Percentiles rank a stretch among this genome's conserved stretches.
Evolutionary conservation across 805 yeast species (phyloP).

Genomic region (Starmerella sp.): DNA sequence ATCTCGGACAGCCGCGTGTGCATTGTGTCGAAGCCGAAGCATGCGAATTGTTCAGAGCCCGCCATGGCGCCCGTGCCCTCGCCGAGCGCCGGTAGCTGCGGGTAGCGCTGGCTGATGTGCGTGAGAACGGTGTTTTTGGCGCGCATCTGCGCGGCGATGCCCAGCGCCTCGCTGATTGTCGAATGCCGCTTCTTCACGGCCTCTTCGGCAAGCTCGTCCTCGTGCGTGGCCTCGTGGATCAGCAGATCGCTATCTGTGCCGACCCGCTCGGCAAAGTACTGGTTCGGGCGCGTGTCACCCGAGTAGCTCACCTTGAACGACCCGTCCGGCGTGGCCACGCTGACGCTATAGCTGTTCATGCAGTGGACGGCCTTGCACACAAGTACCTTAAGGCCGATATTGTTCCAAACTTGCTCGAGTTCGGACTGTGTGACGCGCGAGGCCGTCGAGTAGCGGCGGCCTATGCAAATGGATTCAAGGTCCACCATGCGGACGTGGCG

Average conservation of each 20-base stretch:
- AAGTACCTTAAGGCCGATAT: neutral
- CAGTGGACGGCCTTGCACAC: constrained; percentile 81
- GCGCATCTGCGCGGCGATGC: constrained; percentile 57
- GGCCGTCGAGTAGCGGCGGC: constrained; percentile 23
- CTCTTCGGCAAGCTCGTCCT: constrained; percentile 62
- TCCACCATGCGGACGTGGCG: constrained; percentile 41
- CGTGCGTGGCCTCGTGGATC: constrained; percentile 90
- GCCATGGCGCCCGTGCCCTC: constrained; percentile 6
- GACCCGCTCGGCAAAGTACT: constrained; percentile 43
- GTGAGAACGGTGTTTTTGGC: constrained; percentile 66
- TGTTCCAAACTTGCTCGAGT: neutral
- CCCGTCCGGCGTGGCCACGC: constrained; percentile 33
- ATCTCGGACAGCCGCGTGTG: constrained; percentile 38
- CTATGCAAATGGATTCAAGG: constrained; percentile 46
- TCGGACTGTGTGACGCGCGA: neutral
- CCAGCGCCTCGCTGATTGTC: constrained; percentile 77
- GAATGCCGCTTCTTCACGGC: constrained; percentile 77
- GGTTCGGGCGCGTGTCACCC: constrained; percentile 88
- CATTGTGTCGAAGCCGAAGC: constrained; percentile 59
- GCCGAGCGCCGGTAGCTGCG: constrained; percentile 37
- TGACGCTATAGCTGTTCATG: constrained; percentile 62
- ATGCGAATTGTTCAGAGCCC: constrained; percentile 25
- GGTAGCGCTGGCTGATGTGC: constrained; percentile 87
- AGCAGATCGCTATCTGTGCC: constrained; percentile 62
- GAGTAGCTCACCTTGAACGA: constrained; percentile 71